Evolutionary conservation across 78 protist species (phyloP).

Genomic region (Dictyostelium firmibasis): DNA sequence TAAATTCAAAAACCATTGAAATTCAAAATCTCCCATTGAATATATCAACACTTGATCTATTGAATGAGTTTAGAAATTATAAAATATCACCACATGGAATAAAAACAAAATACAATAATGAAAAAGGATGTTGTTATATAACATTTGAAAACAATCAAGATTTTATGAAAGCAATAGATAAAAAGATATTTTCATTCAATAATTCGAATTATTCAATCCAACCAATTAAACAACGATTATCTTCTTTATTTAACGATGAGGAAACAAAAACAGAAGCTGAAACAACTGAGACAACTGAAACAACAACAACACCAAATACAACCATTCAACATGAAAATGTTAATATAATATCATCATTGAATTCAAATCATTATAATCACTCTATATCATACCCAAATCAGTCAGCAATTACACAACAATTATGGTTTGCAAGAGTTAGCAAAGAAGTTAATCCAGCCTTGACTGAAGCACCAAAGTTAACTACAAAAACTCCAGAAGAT

Average conservation of each 20-base stretch:
- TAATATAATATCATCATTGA: background rate
- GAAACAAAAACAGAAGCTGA: background rate
- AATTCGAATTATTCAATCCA: background rate
- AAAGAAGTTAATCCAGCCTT: background rate
- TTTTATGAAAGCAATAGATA: background rate
- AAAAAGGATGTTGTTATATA: constrained; percentile 19
- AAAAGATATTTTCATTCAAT: background rate
- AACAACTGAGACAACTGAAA: background rate
- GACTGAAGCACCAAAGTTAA: background rate
- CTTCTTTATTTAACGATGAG: background rate
- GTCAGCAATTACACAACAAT: constrained; percentile 29
- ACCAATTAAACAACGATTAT: background rate
- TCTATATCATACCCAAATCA: constrained; percentile 18
- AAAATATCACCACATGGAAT: constrained; percentile 30
- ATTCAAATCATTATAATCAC: background rate
- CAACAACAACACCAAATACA: background rate
- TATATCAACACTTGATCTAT: constrained; percentile 9
- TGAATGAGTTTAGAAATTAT: background rate
- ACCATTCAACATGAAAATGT: background rate
- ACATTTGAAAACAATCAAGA: constrained; percentile 30
- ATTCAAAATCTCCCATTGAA: constrained; percentile 17
- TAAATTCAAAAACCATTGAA: constrained; percentile 31
- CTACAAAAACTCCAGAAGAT: constrained; percentile 29
- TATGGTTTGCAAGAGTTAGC: constrained; percentile 18
- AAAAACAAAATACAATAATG: constrained; percentile 26